Base-by-base conservation (phyloP, 2,329 filamentous ascomycete genomes). In the Xylariaceae sp. region DNA sequence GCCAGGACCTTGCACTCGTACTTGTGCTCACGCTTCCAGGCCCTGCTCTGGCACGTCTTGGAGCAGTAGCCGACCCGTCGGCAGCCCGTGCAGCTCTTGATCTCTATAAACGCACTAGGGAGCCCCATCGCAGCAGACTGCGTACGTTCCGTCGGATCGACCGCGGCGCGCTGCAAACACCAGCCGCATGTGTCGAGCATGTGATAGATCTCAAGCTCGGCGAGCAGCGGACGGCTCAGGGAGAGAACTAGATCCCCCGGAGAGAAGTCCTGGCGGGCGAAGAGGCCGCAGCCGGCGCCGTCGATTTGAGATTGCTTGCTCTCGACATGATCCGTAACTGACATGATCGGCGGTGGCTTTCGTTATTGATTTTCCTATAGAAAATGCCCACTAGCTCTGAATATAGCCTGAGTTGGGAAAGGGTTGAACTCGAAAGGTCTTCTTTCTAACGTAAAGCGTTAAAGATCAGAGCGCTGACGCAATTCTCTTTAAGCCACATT, bases 1-100 rank as follows among this genome's bases (percentile, higher is more conserved):
- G 67, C 65, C 21, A 69, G 47, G 44, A 63, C 47, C 43, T 64
- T 63, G 61, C 67, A 70, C 49, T 70, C 67, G 48, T 66, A 48
- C 58, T 68, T 69, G 56, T 70, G 67, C 51, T 69, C 67, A 26
- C 58, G 56, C 45, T 70, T 69, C 67, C 67, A 70, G 20, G 64
- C 67, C 44, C 54, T 61, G n/a, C 59, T 50, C 50, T 70, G 67
- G 59, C 67, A 70, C 14, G 53, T 45, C 57, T 65, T 67, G 26
- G 67, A 69, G 51, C 67, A 70, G 58, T 70, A 70, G 20, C 46
- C 57, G 42, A 66, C 63, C 12, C 57, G 50, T 29, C 49, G 55
- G 50, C 67, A 70, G 20, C 59, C 66, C 2, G 62, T 63, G 55
- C 67, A 70, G 44, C 45, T 47, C 49, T 68, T 69, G 44, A 64